Conservation (phyloP, 768 basidiomycete genomes). For the Lactifluus volemus region DNA sequence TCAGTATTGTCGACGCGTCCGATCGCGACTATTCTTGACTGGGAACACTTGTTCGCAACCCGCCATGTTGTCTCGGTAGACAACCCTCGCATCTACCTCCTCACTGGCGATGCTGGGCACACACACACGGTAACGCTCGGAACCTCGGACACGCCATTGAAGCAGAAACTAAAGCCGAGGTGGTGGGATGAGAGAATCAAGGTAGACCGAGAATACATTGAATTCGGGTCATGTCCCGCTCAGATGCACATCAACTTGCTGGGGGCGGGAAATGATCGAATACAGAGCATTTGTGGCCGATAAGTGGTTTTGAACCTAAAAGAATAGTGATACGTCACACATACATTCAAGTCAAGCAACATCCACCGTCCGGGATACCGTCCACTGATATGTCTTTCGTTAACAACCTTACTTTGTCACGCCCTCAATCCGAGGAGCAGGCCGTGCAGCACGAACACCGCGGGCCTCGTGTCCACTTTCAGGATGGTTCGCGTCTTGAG, state of each 20-base stretch:
- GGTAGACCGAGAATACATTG: constrained; percentile 36
- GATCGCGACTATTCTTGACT: neutral
- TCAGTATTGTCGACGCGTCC: neutral
- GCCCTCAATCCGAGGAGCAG: neutral
- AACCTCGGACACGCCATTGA: constrained; percentile 63
- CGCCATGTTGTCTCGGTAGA: constrained; percentile 51
- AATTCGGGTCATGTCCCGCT: constrained; percentile 30
- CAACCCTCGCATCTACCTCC: constrained; percentile 54
- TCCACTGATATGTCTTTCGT: neutral
- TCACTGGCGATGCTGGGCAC: constrained; percentile 66
- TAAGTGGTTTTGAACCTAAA: too few species aligned
- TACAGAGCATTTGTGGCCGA: constrained; percentile 35
- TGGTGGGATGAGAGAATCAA: constrained; percentile 40
- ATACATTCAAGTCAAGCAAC: neutral
- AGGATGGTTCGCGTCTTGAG: neutral
- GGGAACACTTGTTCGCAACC: constrained; percentile 28
- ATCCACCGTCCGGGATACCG: neutral
- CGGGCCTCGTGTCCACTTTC: constrained; percentile 9
- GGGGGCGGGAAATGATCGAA: constrained; percentile 53
- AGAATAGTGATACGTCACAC: constrained; percentile 1
- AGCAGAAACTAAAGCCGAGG: constrained; percentile 36
- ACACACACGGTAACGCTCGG: constrained; percentile 55
- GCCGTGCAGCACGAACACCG: too few species aligned
- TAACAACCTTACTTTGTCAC: neutral
- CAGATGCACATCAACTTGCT: constrained; percentile 68